Percentiles rank a stretch among this genome's conserved stretches.
These are phyloP conservation scores for Entelexis sorbosivorans DNA, from an alignment of 1,139 yeast species.

Conservation along the genomic window DNA sequence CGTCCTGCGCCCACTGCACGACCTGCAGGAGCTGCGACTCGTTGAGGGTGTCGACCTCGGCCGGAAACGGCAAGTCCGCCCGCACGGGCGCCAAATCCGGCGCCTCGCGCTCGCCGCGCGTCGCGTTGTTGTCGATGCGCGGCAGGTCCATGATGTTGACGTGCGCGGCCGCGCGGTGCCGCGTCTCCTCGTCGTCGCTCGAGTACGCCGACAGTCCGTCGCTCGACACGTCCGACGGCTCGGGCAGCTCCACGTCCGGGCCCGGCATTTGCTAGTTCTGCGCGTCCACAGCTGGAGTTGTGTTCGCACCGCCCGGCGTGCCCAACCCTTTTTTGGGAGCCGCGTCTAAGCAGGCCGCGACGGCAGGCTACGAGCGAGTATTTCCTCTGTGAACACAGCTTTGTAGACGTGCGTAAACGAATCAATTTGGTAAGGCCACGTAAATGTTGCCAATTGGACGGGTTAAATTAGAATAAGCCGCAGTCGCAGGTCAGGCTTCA, in stretches of 20 bases:
- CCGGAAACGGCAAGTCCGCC: conserved; percentile 9
- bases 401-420: too few relatives aligned
- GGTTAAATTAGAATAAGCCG: too few relatives aligned
- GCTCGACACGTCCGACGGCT: conserved; percentile 13
- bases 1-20: conserved; percentile 40
- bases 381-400: too few relatives aligned
- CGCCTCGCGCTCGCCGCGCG: conserved; percentile 7
- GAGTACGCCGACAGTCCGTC: conserved; percentile 7
- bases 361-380: too few relatives aligned
- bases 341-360: too few relatives aligned
- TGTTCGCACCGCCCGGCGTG: too few relatives aligned
- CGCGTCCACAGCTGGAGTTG: too few relatives aligned
- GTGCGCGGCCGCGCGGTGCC: conserved; percentile 7
- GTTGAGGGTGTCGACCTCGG: conserved; percentile 6
- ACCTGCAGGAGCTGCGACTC: conserved; percentile 17
- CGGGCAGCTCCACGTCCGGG: conserved; percentile 4
- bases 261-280: background rate
- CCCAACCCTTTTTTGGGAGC: too few relatives aligned
- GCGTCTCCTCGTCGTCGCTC: conserved; percentile 9
- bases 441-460: too few relatives aligned
- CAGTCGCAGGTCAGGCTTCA: too few relatives aligned
- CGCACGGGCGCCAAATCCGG: conserved; percentile 15
- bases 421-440: too few relatives aligned
- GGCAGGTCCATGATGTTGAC: conserved; percentile 18
- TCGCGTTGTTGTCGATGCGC: conserved; percentile 3